Conservation (phyloP, 2,329 filamentous ascomycete genomes). For the Fusarium sp. region DNA sequence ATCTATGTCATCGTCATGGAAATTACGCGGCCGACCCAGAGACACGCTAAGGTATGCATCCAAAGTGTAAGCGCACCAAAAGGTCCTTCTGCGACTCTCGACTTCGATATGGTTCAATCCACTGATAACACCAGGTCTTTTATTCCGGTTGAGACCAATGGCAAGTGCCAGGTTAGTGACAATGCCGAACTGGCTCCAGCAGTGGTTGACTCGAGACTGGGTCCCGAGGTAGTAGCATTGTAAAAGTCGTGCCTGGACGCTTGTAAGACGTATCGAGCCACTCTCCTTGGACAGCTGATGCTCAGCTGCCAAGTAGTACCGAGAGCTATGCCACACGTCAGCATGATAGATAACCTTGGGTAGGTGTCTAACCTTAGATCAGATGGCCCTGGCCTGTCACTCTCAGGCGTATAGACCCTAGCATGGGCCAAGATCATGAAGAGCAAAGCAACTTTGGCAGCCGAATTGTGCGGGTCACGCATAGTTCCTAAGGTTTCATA, state of each 20-base stretch:
- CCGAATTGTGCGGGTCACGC: slow-evolving; percentile 41
- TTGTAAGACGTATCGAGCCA: slow-evolving; percentile 55
- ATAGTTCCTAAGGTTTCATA: slow-evolving; percentile 52
- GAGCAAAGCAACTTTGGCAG: slow-evolving; percentile 58
- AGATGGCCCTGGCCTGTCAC: slow-evolving; percentile 43
- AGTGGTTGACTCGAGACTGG: slow-evolving; percentile 62
- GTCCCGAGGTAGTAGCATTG: slow-evolving; percentile 61
- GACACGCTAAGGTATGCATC: slow-evolving; percentile 46
- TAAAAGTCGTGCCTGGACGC: slow-evolving; percentile 57
- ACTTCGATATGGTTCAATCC: slow-evolving; percentile 42
- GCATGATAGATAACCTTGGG: accelerated
- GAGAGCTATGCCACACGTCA: slow-evolving; percentile 18
- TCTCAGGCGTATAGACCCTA: slow-evolving; percentile 55
- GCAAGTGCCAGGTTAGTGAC: slow-evolving; percentile 55
- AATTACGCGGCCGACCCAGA: slow-evolving; percentile 42
- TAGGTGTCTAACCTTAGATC: slow-evolving; percentile 36
- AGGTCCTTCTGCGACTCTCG: slow-evolving; percentile 42
- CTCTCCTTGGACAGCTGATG: slow-evolving; percentile 56
- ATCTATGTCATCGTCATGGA: slow-evolving; percentile 48
- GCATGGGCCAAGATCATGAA: slow-evolving; percentile 66
- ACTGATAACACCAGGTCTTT: slow-evolving; percentile 12
- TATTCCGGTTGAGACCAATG: slow-evolving; percentile 51
- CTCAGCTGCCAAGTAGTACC: slow-evolving; percentile 51
- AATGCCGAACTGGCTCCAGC: slow-evolving; percentile 62
- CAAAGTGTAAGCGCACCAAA: slow-evolving; percentile 47